phyloP scores from a whole-genome alignment of 148 eudicot species.

The Rhododendron griersonianum region DNA sequence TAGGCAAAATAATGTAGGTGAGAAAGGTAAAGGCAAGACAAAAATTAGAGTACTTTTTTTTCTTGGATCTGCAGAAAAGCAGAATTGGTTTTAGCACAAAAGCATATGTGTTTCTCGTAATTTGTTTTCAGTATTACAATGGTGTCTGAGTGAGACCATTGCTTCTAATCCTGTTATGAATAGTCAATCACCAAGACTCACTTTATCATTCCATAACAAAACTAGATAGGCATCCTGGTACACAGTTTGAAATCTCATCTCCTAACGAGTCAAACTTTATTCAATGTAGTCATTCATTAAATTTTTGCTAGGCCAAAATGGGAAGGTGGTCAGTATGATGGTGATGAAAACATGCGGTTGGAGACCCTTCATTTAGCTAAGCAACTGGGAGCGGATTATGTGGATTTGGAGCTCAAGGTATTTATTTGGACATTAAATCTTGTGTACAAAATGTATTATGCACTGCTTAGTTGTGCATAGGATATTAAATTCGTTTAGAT shows the following conservation, averaged over 20 bases:
- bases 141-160: background rate
- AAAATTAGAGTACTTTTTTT: background rate
- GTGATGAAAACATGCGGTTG: constrained; percentile 45
- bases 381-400: constrained; percentile 63
- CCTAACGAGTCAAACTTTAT: background rate
- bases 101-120: background rate
- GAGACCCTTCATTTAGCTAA: constrained; percentile 42
- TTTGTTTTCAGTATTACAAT: background rate
- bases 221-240: background rate
- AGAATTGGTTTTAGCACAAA: background rate
- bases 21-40: background rate
- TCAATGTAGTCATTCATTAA: background rate
- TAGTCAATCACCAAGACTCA: background rate
- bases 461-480: background rate
- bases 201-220: background rate
- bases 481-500: background rate
- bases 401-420: constrained; percentile 78
- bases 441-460: background rate
- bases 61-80: background rate
- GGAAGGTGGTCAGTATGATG: constrained; percentile 59
- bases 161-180: background rate
- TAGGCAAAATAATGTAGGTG: background rate
- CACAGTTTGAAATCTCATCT: background rate
- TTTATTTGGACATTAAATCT: background rate
- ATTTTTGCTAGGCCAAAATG: constrained; percentile 41